Evolutionary conservation across 202 grass and related monocot genomes (phyloP).

Genomic region (Panicum virgatum): DNA sequence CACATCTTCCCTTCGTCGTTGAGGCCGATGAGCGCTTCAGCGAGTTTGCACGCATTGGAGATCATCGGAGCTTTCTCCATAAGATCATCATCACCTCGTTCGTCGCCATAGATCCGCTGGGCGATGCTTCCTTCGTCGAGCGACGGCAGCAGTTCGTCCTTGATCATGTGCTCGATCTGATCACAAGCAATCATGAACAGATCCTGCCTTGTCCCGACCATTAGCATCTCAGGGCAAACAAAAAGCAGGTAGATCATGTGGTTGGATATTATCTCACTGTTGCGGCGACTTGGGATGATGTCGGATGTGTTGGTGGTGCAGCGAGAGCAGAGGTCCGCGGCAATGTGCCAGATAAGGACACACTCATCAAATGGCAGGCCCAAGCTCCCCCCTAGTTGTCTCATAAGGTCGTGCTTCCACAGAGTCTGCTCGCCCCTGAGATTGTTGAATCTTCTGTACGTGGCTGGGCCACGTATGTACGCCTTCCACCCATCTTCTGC

Average conservation of each 20-base stretch:
- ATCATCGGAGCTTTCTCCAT: background rate
- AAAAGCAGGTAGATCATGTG: background rate
- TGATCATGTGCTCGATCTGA: background rate
- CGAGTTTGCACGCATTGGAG: background rate
- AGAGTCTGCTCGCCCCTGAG: background rate
- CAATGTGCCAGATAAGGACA: conserved; percentile 50
- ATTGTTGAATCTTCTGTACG: background rate
- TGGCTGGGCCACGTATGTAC: background rate
- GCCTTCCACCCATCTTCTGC: background rate
- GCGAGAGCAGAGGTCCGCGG: conserved; percentile 32
- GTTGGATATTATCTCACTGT: background rate
- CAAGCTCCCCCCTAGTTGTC: background rate
- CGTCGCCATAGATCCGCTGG: no score
- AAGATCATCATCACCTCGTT: background rate
- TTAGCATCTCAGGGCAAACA: background rate
- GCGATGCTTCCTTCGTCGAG: background rate
- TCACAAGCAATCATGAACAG: background rate
- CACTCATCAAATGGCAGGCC: conserved; percentile 34
- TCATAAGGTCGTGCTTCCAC: background rate
- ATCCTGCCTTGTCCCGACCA: background rate
- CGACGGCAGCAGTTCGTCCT: background rate
- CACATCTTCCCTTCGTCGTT: background rate
- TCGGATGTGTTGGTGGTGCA: no score
- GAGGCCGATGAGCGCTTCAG: background rate
- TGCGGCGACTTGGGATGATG: no score